Conservation (phyloP, 2,329 filamentous ascomycete genomes). For the Colletotrichum magnum region DNA sequence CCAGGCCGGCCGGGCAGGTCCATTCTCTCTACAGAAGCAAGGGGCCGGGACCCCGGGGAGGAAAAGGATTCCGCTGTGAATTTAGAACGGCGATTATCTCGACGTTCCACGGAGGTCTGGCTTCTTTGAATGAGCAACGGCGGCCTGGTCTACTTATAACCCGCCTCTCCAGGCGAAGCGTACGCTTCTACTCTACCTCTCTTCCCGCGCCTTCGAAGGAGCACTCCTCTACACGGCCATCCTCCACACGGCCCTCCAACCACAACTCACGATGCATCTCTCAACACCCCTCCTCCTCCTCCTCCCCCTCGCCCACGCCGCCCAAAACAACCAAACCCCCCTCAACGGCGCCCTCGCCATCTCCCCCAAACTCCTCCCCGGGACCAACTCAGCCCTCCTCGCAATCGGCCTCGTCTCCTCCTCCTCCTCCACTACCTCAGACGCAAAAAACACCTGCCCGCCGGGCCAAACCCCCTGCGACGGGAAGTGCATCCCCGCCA, state of each 20-base stretch:
- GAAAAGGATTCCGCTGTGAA: no score
- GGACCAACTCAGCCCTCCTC: constrained; percentile 41
- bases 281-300: background rate
- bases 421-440: no score
- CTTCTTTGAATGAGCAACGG: no score
- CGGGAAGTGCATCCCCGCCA: constrained; percentile 48
- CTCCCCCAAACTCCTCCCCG: constrained; percentile 38
- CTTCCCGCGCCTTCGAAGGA: background rate
- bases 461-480: constrained; percentile 44
- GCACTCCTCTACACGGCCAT: background rate
- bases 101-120: no score
- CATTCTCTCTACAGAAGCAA: no score
- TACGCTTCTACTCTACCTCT: no score
- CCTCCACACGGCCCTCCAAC: background rate
- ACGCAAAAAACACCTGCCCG: no score
- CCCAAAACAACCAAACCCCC: background rate
- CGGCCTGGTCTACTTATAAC: no score
- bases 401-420: constrained; percentile 37
- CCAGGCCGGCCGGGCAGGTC: no score
- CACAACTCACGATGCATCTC: constrained; percentile 1
- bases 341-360: constrained; percentile 10
- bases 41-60: no score
- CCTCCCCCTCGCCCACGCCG: background rate
- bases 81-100: no score
- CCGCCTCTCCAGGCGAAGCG: no score